Base-by-base conservation (phyloP, 768 basidiomycete genomes). In the Chiua virens region DNA sequence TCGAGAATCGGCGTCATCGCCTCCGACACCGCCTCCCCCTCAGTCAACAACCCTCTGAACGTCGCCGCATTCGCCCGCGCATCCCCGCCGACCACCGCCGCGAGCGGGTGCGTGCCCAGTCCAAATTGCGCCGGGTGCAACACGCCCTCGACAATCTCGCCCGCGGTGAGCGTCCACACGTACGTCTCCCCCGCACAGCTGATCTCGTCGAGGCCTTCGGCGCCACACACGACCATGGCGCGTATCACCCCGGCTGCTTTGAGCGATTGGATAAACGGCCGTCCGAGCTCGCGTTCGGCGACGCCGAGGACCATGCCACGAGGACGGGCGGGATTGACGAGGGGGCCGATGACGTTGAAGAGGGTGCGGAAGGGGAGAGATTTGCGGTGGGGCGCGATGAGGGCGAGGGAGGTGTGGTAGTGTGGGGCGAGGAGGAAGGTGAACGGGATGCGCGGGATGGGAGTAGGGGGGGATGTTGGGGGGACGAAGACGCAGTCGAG, bases 271-370 rank as follows among this genome's bases (percentile, higher is more conserved):
- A 89, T 93, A 63, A 96, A 98, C 0, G 89, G 84, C 7, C 73
- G 67, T 0, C 95, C 96, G 21, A 99, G 81, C 60, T 85, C 83
- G 43, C 74, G 83, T 52, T 86, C 86, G 9, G 93, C 88, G 30
- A 99, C 87, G 39, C 96, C 96, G 34, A 98, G 77, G 5, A 98
- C 82, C 88, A 98, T 94, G 3, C 92, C 87, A 4, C 77, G 78
- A 3, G 97, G 96, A 9, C 76, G 73, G 0, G 91, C 86, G 3
- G 96, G 97, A 70, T 96, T 98, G 71, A 96, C 87, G 35, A 98
- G 79, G 0, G 96, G 97, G 0, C 97, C 95, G 28, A 98, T 78
- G 52, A 94, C 74, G 71, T 99, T 98, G 80, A 97, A 98, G 75
- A 99, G 86, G 9, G 96, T 98, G 41, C 94, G 87, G 75, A 96